Evolutionary conservation across 2,329 filamentous ascomycete species (phyloP), one percentile per base, ranked within the genome.

Genomic region (Botrytis pseudocinerea): DNA sequence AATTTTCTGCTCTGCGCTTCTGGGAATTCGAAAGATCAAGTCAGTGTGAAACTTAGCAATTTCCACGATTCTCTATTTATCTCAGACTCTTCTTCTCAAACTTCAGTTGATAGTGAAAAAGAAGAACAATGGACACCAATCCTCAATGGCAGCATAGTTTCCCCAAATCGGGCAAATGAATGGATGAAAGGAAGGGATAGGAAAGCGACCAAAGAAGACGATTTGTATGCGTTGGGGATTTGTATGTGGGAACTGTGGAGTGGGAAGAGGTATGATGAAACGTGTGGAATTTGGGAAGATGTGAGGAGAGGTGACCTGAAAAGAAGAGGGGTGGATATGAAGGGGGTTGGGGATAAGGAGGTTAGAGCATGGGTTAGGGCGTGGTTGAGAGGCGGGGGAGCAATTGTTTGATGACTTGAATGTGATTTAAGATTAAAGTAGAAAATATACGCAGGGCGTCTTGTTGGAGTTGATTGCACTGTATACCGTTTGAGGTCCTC

Each of bases 351-450:
- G 22, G 22, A 48, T 62, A 70, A 70, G 10, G 69, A 12, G 2
- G 38, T 54, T 20, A 59, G 60, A 28, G 61, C 38, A 12, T 42
- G 44, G 42, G 25, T 71, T 16, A 65, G 35, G 22, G 35, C 35
- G 4, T 71, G 60, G 60, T 59, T 70, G 32, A 70, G 68, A 22
- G 68, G 40, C 25, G 35, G 44, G 14, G 48, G 46, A n/a, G 69
- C 35, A 28, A 65, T 48, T 12, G 12, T 48, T 32, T 48, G 44
- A 65, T 65, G 18, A 38, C 38, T 63, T 2, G n/a, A 8, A 22
- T 63, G 2, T 44, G n/a, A 46, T 38, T 66, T 40, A 8, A 7
- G 5, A 38, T n/a, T 1, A 16, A 20, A 44, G 7, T 35, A 48
- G 28, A 51, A 18, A 10, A 12, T 25, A 16, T 25, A 12, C 12